Evolutionary conservation across 495 filamentous ascomycete species (phyloP).

Genomic region (Tuber umbilicatum): DNA sequence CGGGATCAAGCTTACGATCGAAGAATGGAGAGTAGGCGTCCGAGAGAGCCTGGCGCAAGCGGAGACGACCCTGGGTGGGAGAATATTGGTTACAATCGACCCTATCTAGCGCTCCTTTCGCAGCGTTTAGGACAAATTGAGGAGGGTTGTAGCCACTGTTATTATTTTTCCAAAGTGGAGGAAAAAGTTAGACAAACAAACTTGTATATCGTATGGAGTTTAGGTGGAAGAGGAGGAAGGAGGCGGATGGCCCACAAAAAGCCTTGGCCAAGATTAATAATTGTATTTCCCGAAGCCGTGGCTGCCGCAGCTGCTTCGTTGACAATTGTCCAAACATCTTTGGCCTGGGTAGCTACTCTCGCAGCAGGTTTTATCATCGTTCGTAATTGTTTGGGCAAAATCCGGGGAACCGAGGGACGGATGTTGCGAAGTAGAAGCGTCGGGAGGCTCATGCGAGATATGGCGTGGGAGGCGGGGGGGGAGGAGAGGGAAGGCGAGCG

Average conservation of each 20-base stretch:
- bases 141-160: slow-evolving; percentile 90
- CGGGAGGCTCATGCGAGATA: background rate
- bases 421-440: slow-evolving; percentile 6
- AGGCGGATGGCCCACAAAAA: slow-evolving; percentile 60
- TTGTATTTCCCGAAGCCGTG: slow-evolving; percentile 79
- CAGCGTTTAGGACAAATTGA: slow-evolving; percentile 80
- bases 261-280: slow-evolving; percentile 95
- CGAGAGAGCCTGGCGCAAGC: slow-evolving; percentile 83
- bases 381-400: slow-evolving; percentile 6
- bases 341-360: slow-evolving; percentile 70
- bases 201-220: background rate
- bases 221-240: background rate
- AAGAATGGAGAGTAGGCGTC: slow-evolving; percentile 84
- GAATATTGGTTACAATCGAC: slow-evolving; percentile 99
- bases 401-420: slow-evolving; percentile 4
- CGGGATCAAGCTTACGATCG: slow-evolving; percentile 69
- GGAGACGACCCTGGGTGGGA: slow-evolving; percentile 79
- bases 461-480: background rate
- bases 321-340: slow-evolving; percentile 97
- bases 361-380: slow-evolving; percentile 57
- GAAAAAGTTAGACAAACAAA: background rate
- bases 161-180: background rate
- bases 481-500: background rate
- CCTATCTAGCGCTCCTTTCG: slow-evolving; percentile 78
- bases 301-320: slow-evolving; percentile 75